Conservation (phyloP, 208 protist genomes). For the Tritrichomonas musculus region DNA sequence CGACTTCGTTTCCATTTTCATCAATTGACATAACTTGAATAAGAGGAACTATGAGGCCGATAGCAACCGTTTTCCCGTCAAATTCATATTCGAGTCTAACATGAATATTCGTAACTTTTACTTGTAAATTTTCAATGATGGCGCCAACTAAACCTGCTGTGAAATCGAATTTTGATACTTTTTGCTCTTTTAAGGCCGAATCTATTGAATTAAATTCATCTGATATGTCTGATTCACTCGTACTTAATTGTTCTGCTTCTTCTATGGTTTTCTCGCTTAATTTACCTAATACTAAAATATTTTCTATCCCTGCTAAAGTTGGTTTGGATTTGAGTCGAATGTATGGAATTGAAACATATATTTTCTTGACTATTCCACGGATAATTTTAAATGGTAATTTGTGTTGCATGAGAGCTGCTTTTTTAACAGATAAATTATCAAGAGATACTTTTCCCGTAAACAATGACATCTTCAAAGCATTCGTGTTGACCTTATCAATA, state of each 20-base stretch:
- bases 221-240: too few relatives aligned
- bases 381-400: neutral
- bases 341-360: neutral
- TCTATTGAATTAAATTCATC: too few relatives aligned
- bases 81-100: neutral
- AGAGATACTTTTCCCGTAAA: neutral
- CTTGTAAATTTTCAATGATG: neutral
- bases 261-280: neutral
- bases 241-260: too few relatives aligned
- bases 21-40: neutral
- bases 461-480: neutral
- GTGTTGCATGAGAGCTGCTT: neutral
- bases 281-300: neutral
- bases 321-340: neutral
- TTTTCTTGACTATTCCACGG: neutral
- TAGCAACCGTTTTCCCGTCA: neutral
- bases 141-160: neutral
- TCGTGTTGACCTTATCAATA: neutral
- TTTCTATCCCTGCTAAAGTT: neutral
- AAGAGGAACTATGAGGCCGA: neutral
- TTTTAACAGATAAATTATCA: neutral
- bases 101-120: neutral
- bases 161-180: too few relatives aligned
- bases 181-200: too few relatives aligned
- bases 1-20: neutral